Evolutionary conservation across 2,329 filamentous ascomycete species (phyloP).

Genomic region (Penicillium sp.): DNA sequence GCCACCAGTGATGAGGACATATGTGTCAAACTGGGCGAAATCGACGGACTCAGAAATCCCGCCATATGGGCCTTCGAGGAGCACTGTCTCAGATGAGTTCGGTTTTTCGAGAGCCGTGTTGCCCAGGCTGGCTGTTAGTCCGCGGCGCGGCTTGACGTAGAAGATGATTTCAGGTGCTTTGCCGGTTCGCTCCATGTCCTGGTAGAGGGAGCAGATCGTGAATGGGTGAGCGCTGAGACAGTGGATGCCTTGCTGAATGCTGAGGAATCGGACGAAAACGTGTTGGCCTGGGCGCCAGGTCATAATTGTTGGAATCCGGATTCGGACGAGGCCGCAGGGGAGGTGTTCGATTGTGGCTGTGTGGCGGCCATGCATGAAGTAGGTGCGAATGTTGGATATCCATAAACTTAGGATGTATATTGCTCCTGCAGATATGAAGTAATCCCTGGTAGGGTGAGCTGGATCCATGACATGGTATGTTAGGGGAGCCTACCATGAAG

Average conservation of each 20-base stretch:
- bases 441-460: conserved; percentile 48
- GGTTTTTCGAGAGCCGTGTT: too few relatives aligned
- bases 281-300: conserved; percentile 48
- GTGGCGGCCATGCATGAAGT: conserved; percentile 41
- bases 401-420: conserved; percentile 44
- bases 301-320: conserved; percentile 39
- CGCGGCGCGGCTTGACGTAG: conserved; percentile 44
- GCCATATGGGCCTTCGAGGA: conserved; percentile 54
- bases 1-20: conserved; percentile 44
- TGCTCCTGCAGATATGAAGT: conserved; percentile 49
- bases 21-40: too few relatives aligned
- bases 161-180: conserved; percentile 41
- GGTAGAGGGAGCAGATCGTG: conserved; percentile 50
- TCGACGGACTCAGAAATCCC: too few relatives aligned
- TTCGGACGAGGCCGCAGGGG: conserved; percentile 35
- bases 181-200: conserved; percentile 28
- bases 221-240: conserved; percentile 46
- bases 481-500: conserved; percentile 39
- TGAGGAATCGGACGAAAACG: conserved; percentile 45
- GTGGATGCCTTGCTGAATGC: conserved; percentile 35
- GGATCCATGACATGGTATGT: too few relatives aligned
- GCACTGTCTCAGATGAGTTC: too few relatives aligned
- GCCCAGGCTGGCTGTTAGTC: too few relatives aligned
- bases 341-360: conserved; percentile 38
- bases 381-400: conserved; percentile 40